Conservation (phyloP, 257 asterid genomes). For the Eucommia ulmoides region DNA sequence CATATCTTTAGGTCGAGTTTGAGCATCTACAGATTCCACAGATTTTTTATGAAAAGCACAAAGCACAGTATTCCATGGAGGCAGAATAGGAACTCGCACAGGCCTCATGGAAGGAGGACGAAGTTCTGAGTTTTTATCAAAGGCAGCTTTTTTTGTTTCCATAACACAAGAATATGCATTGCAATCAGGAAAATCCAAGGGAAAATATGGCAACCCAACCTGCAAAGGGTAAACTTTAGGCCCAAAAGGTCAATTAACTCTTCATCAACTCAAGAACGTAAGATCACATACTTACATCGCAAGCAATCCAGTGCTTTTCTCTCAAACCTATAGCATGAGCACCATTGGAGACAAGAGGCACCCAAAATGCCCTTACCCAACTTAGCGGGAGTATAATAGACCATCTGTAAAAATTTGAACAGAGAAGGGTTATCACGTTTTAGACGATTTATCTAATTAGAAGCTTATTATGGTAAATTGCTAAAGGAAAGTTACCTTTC, state of each 20-base stretch:
- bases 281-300: background rate
- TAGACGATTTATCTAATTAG: too few species aligned
- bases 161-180: constrained; percentile 39
- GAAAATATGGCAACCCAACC: background rate
- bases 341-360: background rate
- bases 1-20: constrained; percentile 14
- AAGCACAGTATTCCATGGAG: constrained; percentile 63
- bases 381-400: background rate
- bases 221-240: background rate
- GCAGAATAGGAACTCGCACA: constrained; percentile 37
- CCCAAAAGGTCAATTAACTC: background rate
- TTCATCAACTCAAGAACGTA: background rate
- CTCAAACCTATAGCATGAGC: background rate
- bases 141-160: constrained; percentile 37
- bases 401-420: background rate
- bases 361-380: background rate
- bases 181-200: constrained; percentile 64
- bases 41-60: constrained; percentile 14
- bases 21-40: too few species aligned
- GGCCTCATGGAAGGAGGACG: constrained; percentile 42
- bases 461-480: too few species aligned
- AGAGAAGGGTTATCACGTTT: too few species aligned
- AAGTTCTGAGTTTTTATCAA: constrained; percentile 24
- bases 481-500: constrained; percentile 44
- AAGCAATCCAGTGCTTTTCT: background rate